phyloP scores from a whole-genome alignment of 352 stramenopile species.

The Globisporangium viniferum region DNA sequence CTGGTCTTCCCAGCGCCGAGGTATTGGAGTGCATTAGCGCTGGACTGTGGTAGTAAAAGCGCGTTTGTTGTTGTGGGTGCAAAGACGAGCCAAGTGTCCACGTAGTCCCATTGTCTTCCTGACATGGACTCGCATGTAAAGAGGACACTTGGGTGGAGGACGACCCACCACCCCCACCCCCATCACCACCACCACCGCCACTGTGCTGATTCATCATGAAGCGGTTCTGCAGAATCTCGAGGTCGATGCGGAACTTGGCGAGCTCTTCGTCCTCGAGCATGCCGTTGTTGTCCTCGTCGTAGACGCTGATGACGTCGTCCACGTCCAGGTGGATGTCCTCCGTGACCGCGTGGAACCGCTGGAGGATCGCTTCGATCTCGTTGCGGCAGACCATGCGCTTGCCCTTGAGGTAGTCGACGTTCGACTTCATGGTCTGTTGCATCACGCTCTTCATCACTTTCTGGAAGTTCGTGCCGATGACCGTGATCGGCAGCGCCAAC shows the following conservation, averaged over 20 bases:
- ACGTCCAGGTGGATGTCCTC: constrained; percentile 73
- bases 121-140: neutral
- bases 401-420: constrained; percentile 71
- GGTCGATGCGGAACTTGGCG: constrained; percentile 61
- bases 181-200: neutral
- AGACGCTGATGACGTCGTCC: constrained; percentile 77
- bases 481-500: constrained; percentile 85
- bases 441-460: constrained; percentile 82
- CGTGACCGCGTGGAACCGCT: constrained; percentile 69
- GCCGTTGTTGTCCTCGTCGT: constrained; percentile 75
- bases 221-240: constrained; percentile 72
- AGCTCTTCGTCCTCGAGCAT: constrained; percentile 77
- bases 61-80: neutral
- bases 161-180: neutral
- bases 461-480: constrained; percentile 88
- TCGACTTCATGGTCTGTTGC: constrained; percentile 76
- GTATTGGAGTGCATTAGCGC: neutral
- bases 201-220: constrained; percentile 37
- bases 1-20: neutral
- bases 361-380: constrained; percentile 69
- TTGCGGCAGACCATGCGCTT: constrained; percentile 69
- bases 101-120: neutral
- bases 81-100: constrained; percentile 3
- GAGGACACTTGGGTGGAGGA: neutral
- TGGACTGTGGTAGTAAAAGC: neutral